Conservation (phyloP, 768 basidiomycete species). For the Lactarius psammicola region DNA sequence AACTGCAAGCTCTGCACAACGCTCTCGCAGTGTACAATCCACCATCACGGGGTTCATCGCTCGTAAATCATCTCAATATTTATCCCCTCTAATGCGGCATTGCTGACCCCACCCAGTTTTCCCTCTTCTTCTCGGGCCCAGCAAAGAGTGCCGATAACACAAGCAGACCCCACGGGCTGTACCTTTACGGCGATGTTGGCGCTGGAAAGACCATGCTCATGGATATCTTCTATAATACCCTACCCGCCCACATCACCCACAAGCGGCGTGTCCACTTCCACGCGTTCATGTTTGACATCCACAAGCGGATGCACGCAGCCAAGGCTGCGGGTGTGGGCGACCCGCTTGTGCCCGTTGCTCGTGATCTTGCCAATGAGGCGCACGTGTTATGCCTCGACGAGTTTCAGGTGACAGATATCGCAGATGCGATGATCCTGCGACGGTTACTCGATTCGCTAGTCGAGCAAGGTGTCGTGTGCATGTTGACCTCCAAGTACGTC, state of each 20-base stretch:
- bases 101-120: constrained; percentile 5
- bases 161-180: constrained; percentile 65
- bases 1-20: constrained; percentile 80
- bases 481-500: constrained; percentile 95
- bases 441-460: constrained; percentile 82
- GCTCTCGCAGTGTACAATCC: constrained; percentile 62
- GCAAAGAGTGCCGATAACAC: constrained; percentile 28
- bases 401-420: constrained; percentile 98
- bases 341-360: constrained; percentile 83
- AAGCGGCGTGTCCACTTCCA: constrained; percentile 96
- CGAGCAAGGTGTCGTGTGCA: constrained; percentile 85
- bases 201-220: constrained; percentile 99
- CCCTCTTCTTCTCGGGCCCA: constrained; percentile 20
- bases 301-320: constrained; percentile 87
- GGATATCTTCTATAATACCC: constrained; percentile 92
- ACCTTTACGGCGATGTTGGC: constrained; percentile 95
- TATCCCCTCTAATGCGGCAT: neutral
- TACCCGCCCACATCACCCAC: constrained; percentile 60
- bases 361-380: constrained; percentile 83
- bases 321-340: constrained; percentile 73
- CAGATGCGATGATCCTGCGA: constrained; percentile 96
- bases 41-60: constrained; percentile 33
- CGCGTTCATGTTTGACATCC: constrained; percentile 98
- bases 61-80: constrained; percentile 37
- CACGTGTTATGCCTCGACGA: constrained; percentile 94